Conservation (phyloP, 2,329 filamentous ascomycete species). For the Dryadomyces quercus-mongolicae region DNA sequence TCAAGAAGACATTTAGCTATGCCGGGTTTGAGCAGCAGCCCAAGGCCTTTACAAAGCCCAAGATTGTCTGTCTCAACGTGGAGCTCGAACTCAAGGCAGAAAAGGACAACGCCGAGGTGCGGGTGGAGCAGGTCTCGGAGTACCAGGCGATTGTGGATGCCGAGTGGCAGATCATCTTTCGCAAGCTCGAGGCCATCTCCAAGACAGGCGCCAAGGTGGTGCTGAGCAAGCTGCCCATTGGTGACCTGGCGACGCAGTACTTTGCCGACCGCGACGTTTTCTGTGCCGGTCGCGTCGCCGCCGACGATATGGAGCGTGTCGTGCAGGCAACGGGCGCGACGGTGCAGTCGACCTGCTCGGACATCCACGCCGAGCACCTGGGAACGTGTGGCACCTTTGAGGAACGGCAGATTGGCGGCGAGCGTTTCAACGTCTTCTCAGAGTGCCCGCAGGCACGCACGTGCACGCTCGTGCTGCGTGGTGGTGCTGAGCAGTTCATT, state of each 20-base stretch:
- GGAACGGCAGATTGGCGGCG: constrained; percentile 91
- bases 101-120: constrained; percentile 97
- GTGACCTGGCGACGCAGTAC: constrained; percentile 93
- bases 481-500: constrained; percentile 97
- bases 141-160: constrained; percentile 99
- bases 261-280: constrained; percentile 98
- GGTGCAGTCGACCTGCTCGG: constrained; percentile 90
- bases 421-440: constrained; percentile 98
- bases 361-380: constrained; percentile 80
- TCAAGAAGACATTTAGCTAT: constrained; percentile 99
- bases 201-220: constrained; percentile 95
- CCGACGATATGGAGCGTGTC: constrained; percentile 91
- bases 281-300: constrained; percentile 85
- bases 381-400: constrained; percentile 86
- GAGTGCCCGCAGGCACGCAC: constrained; percentile 93
- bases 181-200: constrained; percentile 93
- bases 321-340: constrained; percentile 89
- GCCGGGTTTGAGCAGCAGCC: constrained; percentile 99
- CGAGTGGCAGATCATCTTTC: constrained; percentile 99
- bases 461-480: constrained; percentile 88
- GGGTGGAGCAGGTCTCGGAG: constrained; percentile 95
- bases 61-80: constrained; percentile 95
- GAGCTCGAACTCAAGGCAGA: constrained; percentile 97
- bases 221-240: constrained; percentile 92
- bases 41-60: constrained; percentile 86